A percentile compares a stretch with the other conserved stretches of the same genome.
These are phyloP conservation scores for Fraxinus sp. DNA, from an alignment of 305 asterid species.

Conservation along the genomic window DNA sequence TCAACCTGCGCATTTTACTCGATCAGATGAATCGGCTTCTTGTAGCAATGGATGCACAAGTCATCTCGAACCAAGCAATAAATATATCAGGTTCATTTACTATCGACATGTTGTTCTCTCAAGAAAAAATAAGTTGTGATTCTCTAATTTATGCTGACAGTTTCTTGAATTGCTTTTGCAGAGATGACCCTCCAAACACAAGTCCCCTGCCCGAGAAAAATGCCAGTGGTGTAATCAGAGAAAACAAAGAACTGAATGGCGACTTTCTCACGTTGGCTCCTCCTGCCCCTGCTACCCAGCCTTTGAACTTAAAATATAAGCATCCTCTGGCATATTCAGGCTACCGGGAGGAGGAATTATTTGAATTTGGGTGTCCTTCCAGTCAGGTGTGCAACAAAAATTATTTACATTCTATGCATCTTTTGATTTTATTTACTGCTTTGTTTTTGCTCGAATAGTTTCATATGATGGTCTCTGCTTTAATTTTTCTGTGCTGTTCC, in stretches of 20 bases:
- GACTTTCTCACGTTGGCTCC: conserved; percentile 80
- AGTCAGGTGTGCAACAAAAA: conserved; percentile 39
- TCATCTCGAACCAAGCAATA: conserved; percentile 38
- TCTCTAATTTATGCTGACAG: conserved; percentile 21
- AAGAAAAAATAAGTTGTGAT: background rate
- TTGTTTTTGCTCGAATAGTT: background rate
- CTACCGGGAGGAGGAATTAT: conserved; percentile 21
- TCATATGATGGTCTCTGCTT: background rate
- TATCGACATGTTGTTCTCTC: background rate
- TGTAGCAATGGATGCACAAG: conserved; percentile 41
- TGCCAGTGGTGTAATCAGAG: conserved; percentile 25
- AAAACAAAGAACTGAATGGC: conserved; percentile 44
- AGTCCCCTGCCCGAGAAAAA: conserved; percentile 30
- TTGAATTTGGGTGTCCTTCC: conserved; percentile 26
- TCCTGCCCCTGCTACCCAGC: conserved; percentile 42
- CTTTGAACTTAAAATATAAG: conserved; percentile 23
- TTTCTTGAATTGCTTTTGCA: conserved; percentile 25
- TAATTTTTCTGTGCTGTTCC: background rate
- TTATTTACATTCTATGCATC: background rate
- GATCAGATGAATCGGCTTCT: conserved; percentile 46
- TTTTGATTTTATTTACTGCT: background rate
- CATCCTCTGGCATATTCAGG: conserved; percentile 23
- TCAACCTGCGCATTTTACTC: conserved; percentile 27
- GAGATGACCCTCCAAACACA: conserved; percentile 52
- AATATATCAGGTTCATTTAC: conserved; percentile 42